Evolutionary conservation across 164 flowering plant genomes (phyloP), one percentile per base, ranked within the genome.

Genomic region (Cinnamomum chago): DNA sequence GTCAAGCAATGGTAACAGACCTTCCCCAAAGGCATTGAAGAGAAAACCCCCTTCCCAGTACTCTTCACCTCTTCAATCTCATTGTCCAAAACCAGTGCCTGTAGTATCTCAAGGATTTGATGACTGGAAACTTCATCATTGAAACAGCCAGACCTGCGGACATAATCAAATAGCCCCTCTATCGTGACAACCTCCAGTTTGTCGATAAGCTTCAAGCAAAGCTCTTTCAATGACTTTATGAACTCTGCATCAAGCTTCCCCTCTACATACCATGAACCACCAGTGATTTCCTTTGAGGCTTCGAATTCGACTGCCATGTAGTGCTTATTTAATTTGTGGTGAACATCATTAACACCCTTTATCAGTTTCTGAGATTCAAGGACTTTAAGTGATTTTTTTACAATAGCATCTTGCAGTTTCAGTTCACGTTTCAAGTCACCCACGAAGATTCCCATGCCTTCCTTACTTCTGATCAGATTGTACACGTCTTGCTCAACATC

Each of bases 191-290:
- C 86, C 77, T 80, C 83, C 72, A 51, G 27, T 70, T 67, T 75
- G n/a, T n/a, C 3, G 62, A 92, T 76, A 7, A 55, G 22, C 78
- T 24, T 80, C 23, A 74, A 28, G 77, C 88, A 89, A 3, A 15
- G 17, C 15, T 64, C 50, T 74, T 75, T 88, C 50, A 88, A 65
- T 6, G 23, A 0, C 12, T 68, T 62, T 30, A 92, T 90, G 60
- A 82, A 72, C 0, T 83, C 88, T 1, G 30, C 70, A 65, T 96
- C 90, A 1, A 91, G 84, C 1, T 75, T 73, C n/a, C 97, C 98
- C 6, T 86, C 86, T 0, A 17, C 33, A 70, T 90, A 94, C 94
- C 94, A 91, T 2, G 72, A 82, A 22, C 99, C 99, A 3, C 99
- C 99, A 3, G 88, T 86, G 23, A 90, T 64, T 60, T 89, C 97